These are phyloP conservation scores for Arabis hirsuta DNA, from an alignment of 345 rosid genomes.

Conservation along the genomic window DNA sequence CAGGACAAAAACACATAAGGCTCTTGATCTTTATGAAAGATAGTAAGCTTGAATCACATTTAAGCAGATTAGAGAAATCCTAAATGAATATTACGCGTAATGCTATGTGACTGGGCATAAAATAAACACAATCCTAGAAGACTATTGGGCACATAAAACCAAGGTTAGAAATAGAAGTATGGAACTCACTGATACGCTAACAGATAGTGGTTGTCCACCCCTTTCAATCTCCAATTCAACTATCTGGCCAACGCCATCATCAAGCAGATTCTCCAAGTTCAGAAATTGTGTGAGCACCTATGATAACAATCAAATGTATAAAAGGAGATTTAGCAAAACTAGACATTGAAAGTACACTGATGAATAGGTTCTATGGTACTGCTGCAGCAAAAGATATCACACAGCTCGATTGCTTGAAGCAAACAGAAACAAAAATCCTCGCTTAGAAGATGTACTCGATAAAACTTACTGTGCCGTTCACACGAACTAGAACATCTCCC, in stretches of 20 bases:
- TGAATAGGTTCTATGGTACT: slow-evolving; percentile 15
- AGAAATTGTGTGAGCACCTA: slow-evolving; percentile 91
- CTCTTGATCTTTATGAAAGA: slow-evolving; percentile 15
- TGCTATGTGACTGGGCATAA: slow-evolving; percentile 17
- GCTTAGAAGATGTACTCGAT: slow-evolving; percentile 15
- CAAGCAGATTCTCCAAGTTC: slow-evolving; percentile 78
- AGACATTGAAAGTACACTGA: slow-evolving; percentile 10
- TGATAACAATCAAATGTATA: slow-evolving; percentile 37
- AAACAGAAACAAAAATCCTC: slow-evolving; percentile 3
- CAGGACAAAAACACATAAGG: slow-evolving; percentile 22
- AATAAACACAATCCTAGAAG: slow-evolving; percentile 25
- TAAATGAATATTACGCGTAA: slow-evolving; percentile 3
- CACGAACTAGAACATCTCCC: slow-evolving; percentile 91
- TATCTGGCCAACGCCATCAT: slow-evolving; percentile 68
- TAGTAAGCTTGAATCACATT: slow-evolving; percentile 18
- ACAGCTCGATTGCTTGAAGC: slow-evolving; percentile 5
- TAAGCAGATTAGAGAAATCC: slow-evolving; percentile 16
- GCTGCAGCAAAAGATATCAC: slow-evolving; percentile 20
- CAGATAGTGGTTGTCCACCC: slow-evolving; percentile 71
- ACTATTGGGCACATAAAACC: slow-evolving; percentile 1
- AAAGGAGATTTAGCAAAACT: slow-evolving; percentile 21
- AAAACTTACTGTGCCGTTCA: slow-evolving; percentile 82
- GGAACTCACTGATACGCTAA: slow-evolving; percentile 70
- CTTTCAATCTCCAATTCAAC: slow-evolving; percentile 84
- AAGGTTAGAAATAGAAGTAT: slow-evolving; percentile 24